A percentile compares a stretch with the other conserved stretches of the same genome.
These are phyloP conservation scores for Ambrosia hybrid DNA, from an alignment of 140 eudicot species.

Conservation along the genomic window DNA sequence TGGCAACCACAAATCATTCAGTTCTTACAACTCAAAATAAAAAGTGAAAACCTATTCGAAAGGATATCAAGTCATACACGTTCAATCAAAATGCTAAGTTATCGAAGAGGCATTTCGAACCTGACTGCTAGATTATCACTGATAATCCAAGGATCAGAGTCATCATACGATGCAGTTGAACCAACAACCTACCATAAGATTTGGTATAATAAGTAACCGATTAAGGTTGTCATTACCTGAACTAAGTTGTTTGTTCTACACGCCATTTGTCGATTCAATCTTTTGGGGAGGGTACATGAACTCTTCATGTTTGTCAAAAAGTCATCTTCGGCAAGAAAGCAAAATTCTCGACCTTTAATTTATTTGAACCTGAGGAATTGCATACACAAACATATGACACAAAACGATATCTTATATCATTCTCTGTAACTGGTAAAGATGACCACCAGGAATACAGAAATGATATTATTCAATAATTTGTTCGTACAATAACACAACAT, in stretches of 20 bases:
- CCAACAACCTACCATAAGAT: no score
- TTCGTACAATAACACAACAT: no score
- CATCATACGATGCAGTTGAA: no score
- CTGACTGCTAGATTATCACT: no score
- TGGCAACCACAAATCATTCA: no score
- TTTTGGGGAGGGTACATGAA: conserved; percentile 19
- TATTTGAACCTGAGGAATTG: conserved; percentile 13
- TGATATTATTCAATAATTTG: not conserved
- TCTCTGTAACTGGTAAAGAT: conserved; percentile 35
- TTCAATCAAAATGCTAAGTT: no score
- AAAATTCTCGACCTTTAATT: conserved; percentile 39
- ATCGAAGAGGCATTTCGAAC: no score
- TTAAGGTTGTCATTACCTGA: not conserved
- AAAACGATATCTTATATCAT: conserved; percentile 35
- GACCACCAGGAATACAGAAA: conserved; percentile 61
- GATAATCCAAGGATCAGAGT: no score
- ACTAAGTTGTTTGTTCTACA: not conserved
- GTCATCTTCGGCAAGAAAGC: conserved; percentile 56
- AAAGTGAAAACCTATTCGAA: no score
- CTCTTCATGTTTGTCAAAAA: not conserved
- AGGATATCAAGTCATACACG: no score
- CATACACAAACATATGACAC: conserved; percentile 55
- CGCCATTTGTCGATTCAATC: not conserved
- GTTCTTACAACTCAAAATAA: no score
- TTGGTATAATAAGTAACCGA: not conserved